phyloP scores from a whole-genome alignment of 768 basidiomycete genomes.

The Macrocybe gigantea region DNA sequence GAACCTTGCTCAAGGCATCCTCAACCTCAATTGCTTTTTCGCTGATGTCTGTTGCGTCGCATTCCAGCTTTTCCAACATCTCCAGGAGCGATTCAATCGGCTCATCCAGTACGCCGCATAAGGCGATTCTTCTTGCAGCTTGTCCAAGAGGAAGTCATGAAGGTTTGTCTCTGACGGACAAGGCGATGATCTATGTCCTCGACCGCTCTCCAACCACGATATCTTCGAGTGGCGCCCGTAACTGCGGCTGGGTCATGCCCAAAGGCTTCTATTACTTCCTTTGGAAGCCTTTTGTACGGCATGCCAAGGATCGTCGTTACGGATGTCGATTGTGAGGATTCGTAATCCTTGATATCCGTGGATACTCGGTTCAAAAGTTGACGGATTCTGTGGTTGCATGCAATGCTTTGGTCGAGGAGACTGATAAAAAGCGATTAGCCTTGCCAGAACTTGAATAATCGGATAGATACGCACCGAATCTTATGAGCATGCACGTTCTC shows the following conservation, averaged over 20 bases:
- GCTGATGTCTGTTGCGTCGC: constrained; percentile 36
- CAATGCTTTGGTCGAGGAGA: constrained; percentile 49
- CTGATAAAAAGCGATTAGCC: constrained; percentile 26
- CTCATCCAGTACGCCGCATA: constrained; percentile 44
- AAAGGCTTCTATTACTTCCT: constrained; percentile 68
- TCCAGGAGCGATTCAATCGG: constrained; percentile 46
- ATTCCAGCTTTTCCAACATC: constrained; percentile 45
- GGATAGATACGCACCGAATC: constrained; percentile 34
- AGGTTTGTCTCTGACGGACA: constrained; percentile 54
- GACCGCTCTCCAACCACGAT: constrained; percentile 64
- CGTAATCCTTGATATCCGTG: constrained; percentile 58
- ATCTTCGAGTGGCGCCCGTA: constrained; percentile 55
- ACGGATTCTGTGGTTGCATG: constrained; percentile 63
- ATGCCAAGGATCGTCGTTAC: constrained; percentile 38
- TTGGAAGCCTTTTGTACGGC: constrained; percentile 44
- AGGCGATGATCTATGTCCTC: constrained; percentile 70
- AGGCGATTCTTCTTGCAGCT: constrained; percentile 14
- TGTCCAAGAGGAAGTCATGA: constrained; percentile 33
- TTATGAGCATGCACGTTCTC: constrained; percentile 53
- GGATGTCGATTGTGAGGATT: constrained; percentile 49
- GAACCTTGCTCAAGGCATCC: constrained; percentile 45
- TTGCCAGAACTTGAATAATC: not conserved
- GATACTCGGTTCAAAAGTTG: constrained; percentile 66
- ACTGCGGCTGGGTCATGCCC: constrained; percentile 76
- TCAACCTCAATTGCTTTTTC: constrained; percentile 44